phyloP scores from a whole-genome alignment of 1,284 basidiomycete genomes.

The Grifola frondosa region DNA sequence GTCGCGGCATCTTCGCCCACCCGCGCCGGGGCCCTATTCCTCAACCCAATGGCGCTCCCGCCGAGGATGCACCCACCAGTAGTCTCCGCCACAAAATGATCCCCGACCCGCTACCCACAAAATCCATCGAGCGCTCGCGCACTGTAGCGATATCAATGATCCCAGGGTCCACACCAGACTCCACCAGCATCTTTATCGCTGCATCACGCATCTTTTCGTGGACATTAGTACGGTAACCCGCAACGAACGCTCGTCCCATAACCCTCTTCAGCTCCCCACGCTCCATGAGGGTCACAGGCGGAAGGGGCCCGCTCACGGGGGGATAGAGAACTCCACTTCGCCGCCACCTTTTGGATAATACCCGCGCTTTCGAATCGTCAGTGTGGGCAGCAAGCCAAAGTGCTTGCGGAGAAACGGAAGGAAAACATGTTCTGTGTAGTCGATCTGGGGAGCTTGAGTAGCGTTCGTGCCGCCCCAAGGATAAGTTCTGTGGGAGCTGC shows the following conservation, averaged over 20 bases:
- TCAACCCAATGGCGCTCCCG: constrained; percentile 60
- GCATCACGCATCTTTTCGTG: constrained; percentile 54
- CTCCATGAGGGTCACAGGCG: constrained; percentile 47
- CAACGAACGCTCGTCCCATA: constrained; percentile 59
- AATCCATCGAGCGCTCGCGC: constrained; percentile 47
- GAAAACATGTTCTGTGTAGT: constrained; percentile 62
- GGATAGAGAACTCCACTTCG: constrained; percentile 46
- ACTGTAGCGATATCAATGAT: constrained; percentile 41
- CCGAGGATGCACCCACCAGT: constrained; percentile 61
- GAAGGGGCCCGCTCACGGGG: constrained; percentile 42
- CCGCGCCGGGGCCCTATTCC: constrained; percentile 40
- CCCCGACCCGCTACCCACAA: constrained; percentile 61
- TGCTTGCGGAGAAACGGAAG: constrained; percentile 61
- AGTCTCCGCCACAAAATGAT: constrained; percentile 69
- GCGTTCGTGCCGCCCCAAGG: constrained; percentile 73
- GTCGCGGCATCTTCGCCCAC: constrained; percentile 60
- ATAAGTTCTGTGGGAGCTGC: constrained; percentile 41
- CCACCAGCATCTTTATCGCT: constrained; percentile 43
- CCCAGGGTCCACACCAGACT: constrained; percentile 21
- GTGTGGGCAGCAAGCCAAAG: constrained; percentile 46
- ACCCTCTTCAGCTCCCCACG: constrained; percentile 53
- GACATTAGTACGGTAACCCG: constrained; percentile 52
- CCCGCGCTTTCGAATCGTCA: constrained; percentile 54
- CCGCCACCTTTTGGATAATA: constrained; percentile 74
- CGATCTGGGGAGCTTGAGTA: constrained; percentile 63